phyloP scores from a whole-genome alignment of 2,329 filamentous ascomycete genomes.

The Fusarium buxicola region DNA sequence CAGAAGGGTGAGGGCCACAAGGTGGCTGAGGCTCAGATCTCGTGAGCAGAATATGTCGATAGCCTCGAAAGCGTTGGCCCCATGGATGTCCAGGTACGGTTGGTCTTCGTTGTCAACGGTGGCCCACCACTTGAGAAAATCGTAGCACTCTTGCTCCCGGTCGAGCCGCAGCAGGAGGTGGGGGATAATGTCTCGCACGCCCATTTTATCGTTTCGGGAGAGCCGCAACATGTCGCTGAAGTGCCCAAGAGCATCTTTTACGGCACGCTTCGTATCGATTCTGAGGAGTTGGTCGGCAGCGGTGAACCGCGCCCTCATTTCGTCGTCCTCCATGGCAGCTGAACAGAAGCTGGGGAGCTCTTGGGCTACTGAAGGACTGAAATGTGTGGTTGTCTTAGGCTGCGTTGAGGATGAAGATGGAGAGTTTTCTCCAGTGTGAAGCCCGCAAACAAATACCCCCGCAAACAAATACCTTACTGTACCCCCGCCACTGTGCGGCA shows the following conservation, averaged over 20 bases:
- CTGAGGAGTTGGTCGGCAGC: not conserved
- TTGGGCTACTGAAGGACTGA: no score
- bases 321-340: not conserved
- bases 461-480: no score
- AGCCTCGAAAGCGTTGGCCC: conserved; percentile 55
- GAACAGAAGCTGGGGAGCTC: no score
- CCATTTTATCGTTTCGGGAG: conserved; percentile 36
- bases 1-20: conserved; percentile 24
- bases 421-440: no score
- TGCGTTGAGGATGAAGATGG: no score
- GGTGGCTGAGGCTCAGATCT: conserved; percentile 9
- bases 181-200: conserved; percentile 39
- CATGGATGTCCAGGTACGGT: conserved; percentile 47
- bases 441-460: no score
- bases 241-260: conserved; percentile 52
- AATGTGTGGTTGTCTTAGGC: no score
- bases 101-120: conserved; percentile 12
- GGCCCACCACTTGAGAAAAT: conserved; percentile 61
- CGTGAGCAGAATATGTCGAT: conserved; percentile 3
- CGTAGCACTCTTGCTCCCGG: conserved; percentile 54
- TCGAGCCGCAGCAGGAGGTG: conserved; percentile 47
- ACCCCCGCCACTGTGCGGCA: no score
- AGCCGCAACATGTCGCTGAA: conserved; percentile 51
- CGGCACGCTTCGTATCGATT: conserved; percentile 46
- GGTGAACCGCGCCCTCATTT: conserved; percentile 4